Evolutionary conservation across 1,139 yeast genomes (phyloP), one percentile per base, ranked within the genome.

Genomic region (Suhomyces ambrosiae): DNA sequence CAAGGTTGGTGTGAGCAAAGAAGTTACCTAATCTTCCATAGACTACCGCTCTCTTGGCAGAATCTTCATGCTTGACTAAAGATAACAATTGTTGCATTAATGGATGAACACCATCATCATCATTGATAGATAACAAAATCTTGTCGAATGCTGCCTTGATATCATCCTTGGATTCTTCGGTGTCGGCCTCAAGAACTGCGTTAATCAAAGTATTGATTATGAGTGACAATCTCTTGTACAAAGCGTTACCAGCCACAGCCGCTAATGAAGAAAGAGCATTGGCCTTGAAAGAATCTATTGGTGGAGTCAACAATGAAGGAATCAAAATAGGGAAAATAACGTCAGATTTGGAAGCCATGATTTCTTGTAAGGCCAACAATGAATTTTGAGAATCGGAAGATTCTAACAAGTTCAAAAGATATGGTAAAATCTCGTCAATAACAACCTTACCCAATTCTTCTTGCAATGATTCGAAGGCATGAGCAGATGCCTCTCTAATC

Each of bases 311-410:
- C 56, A 94, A 73, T 0, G 95, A 79, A 35, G 98, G 97, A 44
- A 92, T 76, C 58, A 92, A 76, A 37, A 88, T 85, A 39, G 98
- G 97, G 90, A 94, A 89, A 43, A 92, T 87, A 2, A 86, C 82
- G 45, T 88, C 95, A 5, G 97, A 78, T 59, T 88, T 86, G 9
- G 90, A 82, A 5, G 94, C 79, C 95, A 94, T 88, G 52, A 92
- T 85, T 58, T 89, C 97, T 63, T 86, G 83, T 50, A 94, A 73
- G 3, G 98, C 98, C 40, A 83, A 73, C 48, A 92, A 74, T 0
- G 98, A 96, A 55, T 81, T 77, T 37, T 80, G 90, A 1, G 90
- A 80, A 32, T 80, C 86, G 10, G 74, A 65, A 4, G 80, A 68
- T 47, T 85, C 84, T 53, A 90, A 70, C 74, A 82, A 73, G 45